Evolutionary conservation across 768 basidiomycete genomes (phyloP), one percentile per base, ranked within the genome.

Genomic region (Pulveroboletus frians): DNA sequence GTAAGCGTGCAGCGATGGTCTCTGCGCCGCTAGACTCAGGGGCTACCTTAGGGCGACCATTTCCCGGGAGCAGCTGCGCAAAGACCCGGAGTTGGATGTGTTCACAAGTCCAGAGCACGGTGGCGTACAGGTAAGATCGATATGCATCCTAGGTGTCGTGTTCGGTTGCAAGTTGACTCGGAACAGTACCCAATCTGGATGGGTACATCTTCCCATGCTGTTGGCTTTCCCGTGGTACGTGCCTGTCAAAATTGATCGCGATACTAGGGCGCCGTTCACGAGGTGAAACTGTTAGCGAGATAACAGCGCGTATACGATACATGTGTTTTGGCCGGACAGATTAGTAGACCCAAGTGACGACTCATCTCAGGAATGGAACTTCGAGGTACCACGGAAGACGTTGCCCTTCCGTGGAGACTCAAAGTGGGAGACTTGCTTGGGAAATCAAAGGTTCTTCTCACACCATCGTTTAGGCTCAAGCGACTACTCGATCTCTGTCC

Each of bases 51-150:
- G 76, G 45, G 69, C 71, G 0, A 71, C 69, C 9, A 58, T 79
- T 18, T 67, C 75, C n/a, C 69, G 69, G 44, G 59, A 67, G 27
- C 52, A 58, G 20, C 67, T 80, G 43, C 54, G 68, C 49, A 58
- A 67, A 14, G 74, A 80, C 51, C 62, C 67, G 7, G 67, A 74
- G 9, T 66, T 78, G 4, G 54, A 63, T n/a, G 40, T 37, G 7
- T 53, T 60, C 32, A 59, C 58, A 17, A 42, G 38, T 21, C 41
- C 43, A 7, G 53, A 59, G 14, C 46, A 30, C 13, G 47, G 54
- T 30, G 57, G 58, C 5, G 37, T 49, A 14, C 49, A 58, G 49
- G 57, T 55, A 37, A 39, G 57, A 26, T 21, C n/a, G 15, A n/a
- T 11, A 20, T 39, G 2, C 13, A 14, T n/a, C 18, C 7, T 26